Evolutionary conservation across 208 protist genomes (phyloP), one percentile per base, ranked within the genome.

Genomic region (Phytomonas sp.): DNA sequence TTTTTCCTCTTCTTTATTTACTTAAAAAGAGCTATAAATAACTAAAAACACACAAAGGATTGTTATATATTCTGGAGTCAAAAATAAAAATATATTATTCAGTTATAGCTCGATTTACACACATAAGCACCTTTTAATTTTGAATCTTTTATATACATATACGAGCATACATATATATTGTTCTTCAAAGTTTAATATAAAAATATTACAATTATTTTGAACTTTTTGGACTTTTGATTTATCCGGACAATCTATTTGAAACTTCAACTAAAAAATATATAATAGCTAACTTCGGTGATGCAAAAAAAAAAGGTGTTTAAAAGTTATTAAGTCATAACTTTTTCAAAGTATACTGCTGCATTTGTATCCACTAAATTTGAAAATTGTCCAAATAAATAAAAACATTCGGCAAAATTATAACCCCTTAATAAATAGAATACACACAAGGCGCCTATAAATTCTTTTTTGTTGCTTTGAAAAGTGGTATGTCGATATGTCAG

Each of bases 1-100:
- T 67, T 62, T 72, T 42, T 6, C 56, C 19, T 34, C 7, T 72
- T 63, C 32, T 45, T 37, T 72, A 32, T 68, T 59, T 75, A 63
- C 72, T 32, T 6, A 33, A 68, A 42, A 63, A 73, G 31, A 59
- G 62, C 56, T 66, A 71, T 67, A 75, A 31, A 68, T 67, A 71
- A 66, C 67, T 70, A 63, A 72, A n/a, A 67, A 62, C 23, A 56
- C 19, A 26, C 19, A 60, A 60, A 49, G 33, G 19, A 60, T 45
- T n/a, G 36, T 65, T 26, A 19, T 1, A 60, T 65, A 37, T 49
- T 49, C 19, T 49, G 36, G 36, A 65, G 32, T 45, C 5, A 26
- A 6, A 71, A 26, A 23, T 1, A 7, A 34, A 33, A 32, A 29
- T 31, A 61, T 68, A 10, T 32, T 32, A 23, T 71, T 66, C 19